Evolutionary conservation across 139 green algal species (phyloP).

Genomic region (Eudorina sp.): DNA sequence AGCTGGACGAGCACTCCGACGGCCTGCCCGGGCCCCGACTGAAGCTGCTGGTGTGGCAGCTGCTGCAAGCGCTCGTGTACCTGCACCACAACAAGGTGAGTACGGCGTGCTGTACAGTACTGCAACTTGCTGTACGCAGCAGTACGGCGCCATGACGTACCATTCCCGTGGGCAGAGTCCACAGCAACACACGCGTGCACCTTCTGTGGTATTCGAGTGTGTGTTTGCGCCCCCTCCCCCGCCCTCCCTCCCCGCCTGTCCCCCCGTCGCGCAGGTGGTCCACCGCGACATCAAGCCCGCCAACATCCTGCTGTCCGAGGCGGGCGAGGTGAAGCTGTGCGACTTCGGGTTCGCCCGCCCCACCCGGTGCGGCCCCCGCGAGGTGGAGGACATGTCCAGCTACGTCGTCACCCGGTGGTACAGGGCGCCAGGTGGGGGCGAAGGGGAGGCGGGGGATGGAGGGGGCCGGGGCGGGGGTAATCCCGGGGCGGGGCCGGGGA

Average conservation of each 20-base stretch:
- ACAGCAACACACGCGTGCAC: too few relatives aligned
- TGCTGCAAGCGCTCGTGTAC: conserved; percentile 53
- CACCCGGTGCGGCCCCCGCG: conserved; percentile 65
- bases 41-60: conserved; percentile 48
- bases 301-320: conserved; percentile 79
- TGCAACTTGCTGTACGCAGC: too few relatives aligned
- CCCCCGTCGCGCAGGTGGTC: conserved; percentile 15
- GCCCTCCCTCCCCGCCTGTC: too few relatives aligned
- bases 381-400: neutral
- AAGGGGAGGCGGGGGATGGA: too few relatives aligned
- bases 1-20: neutral
- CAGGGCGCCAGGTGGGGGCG: conserved; percentile 14
- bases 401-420: conserved; percentile 80
- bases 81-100: conserved; percentile 52
- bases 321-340: conserved; percentile 76
- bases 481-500: neutral
- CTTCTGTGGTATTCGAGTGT: too few relatives aligned
- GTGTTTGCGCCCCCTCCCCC: too few relatives aligned
- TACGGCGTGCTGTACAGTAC: too few relatives aligned
- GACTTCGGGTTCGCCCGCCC: conserved; percentile 85
- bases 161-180: too few relatives aligned
- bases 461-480: neutral
- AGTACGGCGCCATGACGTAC: too few relatives aligned
- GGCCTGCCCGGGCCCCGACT: neutral
- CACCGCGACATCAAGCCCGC: conserved; percentile 87